Evolutionary conservation across 2,329 filamentous ascomycete genomes (phyloP), one percentile per base, ranked within the genome.

Genomic region (Biscogniauxia mediterranea): DNA sequence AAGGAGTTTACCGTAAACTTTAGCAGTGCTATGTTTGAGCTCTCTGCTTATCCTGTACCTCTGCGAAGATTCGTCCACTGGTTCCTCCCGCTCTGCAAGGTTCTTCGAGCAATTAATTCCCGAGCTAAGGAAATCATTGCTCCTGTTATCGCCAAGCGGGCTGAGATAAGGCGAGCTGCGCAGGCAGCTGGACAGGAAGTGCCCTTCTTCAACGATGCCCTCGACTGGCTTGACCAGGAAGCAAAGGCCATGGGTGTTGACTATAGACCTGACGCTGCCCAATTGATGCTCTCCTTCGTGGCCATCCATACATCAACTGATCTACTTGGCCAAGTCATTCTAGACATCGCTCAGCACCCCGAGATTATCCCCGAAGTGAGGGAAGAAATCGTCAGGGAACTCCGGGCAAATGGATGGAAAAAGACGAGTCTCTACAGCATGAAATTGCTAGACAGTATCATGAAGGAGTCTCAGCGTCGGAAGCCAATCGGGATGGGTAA

Each of bases 341-440:
- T 75, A 56, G 78, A 82, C 55, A 68, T 84, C 6, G 71, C 71
- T 2, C 65, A 74, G 25, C 65, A 70, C 15, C 79, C 78, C 0
- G 78, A 82, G 56, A 73, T 75, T 59, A 63, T 80, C 32, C 72
- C 79, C 28, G 73, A 73, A 4, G 64, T 81, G 20, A 75, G 81
- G 2, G 69, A 79, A n/a, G 80, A 83, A 64, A 78, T 80, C 11
- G 61, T 71, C 20, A 62, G 64, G 0, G 61, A 69, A 15, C 59
- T 72, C 3, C 54, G 58, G 19, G 54, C 57, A 17, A 63, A 64
- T 1, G 69, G 68, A 21, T 69, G 68, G 66, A 63, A 64, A 11
- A 73, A 69, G 56, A 54, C 61, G 8, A 64, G 69, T 2, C 64
- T 75, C 7, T 66, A 66, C 38, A 73, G 73, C 11, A 66, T 77